These are phyloP conservation scores for Dimocarpus longan DNA, from an alignment of 345 rosid genomes.

Conservation along the genomic window DNA sequence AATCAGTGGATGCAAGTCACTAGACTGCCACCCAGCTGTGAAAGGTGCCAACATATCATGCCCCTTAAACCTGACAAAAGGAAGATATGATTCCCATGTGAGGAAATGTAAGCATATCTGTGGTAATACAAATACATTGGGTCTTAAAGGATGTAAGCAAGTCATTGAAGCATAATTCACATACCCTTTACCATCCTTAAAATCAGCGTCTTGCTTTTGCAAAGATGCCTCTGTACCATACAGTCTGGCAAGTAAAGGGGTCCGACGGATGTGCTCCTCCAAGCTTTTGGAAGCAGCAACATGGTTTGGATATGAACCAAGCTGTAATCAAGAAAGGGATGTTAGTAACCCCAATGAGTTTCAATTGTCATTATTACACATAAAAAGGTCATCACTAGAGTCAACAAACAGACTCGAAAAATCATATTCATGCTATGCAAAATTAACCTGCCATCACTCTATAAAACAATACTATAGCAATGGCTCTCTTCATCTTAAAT, in stretches of 20 bases:
- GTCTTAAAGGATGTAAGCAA: not conserved
- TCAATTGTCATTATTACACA: no score
- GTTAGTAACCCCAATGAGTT: no score
- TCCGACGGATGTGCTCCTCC: conserved; percentile 28
- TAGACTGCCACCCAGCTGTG: conserved; percentile 93
- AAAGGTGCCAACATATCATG: conserved; percentile 99
- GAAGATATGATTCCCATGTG: not conserved
- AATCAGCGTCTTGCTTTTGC: conserved; percentile 46
- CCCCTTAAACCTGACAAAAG: conserved; percentile 70
- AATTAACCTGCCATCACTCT: no score
- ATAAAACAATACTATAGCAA: no score
- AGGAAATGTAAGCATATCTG: not conserved
- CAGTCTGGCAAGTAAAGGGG: conserved; percentile 43
- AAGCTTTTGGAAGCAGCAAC: conserved; percentile 40
- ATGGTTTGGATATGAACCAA: conserved; percentile 43
- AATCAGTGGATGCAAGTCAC: conserved; percentile 76
- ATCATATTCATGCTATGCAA: not conserved
- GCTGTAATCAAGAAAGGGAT: conserved; percentile 35
- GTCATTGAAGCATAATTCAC: conserved; percentile 4
- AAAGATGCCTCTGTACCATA: conserved; percentile 56
- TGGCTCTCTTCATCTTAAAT: no score
- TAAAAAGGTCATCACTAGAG: no score
- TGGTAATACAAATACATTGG: not conserved
- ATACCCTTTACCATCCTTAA: conserved; percentile 41
- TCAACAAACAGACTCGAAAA: not conserved